Conservation (phyloP, 139 green algal species). For the Chlamydomonas sp. region DNA sequence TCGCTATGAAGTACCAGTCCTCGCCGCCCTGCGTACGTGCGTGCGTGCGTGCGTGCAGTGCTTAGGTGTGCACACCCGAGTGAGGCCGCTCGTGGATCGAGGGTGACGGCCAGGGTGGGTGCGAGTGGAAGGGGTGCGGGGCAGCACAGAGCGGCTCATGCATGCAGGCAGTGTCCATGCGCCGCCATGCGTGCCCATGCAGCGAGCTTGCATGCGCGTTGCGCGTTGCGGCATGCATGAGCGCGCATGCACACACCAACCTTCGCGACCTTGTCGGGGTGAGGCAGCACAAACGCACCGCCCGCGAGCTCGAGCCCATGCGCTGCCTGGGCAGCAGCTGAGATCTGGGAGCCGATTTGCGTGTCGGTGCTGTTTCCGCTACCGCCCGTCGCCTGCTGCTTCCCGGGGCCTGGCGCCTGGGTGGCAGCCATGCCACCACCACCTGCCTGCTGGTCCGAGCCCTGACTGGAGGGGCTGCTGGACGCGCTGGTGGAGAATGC, state of each 20-base stretch:
- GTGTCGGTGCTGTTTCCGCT: no score
- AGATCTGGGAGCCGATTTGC: no score
- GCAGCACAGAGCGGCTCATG: background rate
- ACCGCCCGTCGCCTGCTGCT: no score
- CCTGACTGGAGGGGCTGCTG: no score
- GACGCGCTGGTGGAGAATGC: no score
- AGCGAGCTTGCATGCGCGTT: background rate
- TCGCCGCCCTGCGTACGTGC: conserved; percentile 80
- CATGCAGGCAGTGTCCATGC: background rate
- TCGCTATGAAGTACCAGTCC: conserved; percentile 74
- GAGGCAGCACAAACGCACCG: conserved; percentile 67
- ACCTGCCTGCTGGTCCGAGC: no score
- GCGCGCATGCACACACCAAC: conserved; percentile 37
- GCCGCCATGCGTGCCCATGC: background rate
- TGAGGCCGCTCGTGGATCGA: no score
- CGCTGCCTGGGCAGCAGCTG: no score
- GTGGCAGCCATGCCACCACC: no score
- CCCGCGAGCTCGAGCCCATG: conserved; percentile 40
- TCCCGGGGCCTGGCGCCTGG: no score
- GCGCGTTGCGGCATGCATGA: background rate
- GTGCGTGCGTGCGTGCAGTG: no score
- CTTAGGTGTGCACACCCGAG: no score
- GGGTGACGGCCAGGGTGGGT: conserved; percentile 20
- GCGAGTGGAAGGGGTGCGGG: background rate
- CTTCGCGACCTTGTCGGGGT: conserved; percentile 69